Percentiles rank a stretch among this genome's conserved stretches.
Conservation (phyloP, 1,284 basidiomycete genomes). For the Ceratobasidium sp. region DNA sequence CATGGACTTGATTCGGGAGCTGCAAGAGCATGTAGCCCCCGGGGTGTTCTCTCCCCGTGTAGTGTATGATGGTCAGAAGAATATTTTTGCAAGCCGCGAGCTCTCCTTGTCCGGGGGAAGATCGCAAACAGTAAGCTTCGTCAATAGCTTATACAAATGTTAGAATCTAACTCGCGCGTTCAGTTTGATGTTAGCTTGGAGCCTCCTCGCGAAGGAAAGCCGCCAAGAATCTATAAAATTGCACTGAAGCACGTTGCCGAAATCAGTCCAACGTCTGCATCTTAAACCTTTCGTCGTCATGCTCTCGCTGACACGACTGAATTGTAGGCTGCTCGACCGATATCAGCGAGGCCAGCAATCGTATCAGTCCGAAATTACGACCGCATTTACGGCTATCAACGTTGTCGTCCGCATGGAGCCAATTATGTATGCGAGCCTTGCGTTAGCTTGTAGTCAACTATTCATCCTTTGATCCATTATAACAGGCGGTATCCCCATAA, state of each 20-base stretch:
- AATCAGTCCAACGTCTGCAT: constrained; percentile 76
- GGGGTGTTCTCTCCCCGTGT: constrained; percentile 70
- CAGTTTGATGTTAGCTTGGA: constrained; percentile 70
- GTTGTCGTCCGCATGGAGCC: constrained; percentile 80
- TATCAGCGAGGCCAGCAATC: constrained; percentile 73
- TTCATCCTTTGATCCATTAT: neutral
- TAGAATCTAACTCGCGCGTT: constrained; percentile 16
- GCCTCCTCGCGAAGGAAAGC: constrained; percentile 48
- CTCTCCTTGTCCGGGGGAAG: constrained; percentile 64
- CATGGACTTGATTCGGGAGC: constrained; percentile 68
- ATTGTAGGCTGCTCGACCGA: constrained; percentile 67
- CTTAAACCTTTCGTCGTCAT: constrained; percentile 35
- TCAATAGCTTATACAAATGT: neutral
- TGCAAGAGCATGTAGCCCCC: constrained; percentile 67
- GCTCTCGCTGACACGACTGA: constrained; percentile 35
- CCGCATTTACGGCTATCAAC: constrained; percentile 79
- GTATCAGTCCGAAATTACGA: constrained; percentile 73
- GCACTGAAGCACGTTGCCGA: constrained; percentile 71
- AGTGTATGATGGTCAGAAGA: constrained; percentile 82
- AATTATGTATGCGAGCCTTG: constrained; percentile 55
- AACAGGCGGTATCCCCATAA: constrained; percentile 75
- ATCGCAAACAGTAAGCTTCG: constrained; percentile 57
- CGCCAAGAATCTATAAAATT: constrained; percentile 67
- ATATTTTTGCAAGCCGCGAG: constrained; percentile 68
- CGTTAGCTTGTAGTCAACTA: too few relatives aligned